Evolutionary conservation across 352 stramenopile species (phyloP).

Genomic region (Pythium insidiosum): DNA sequence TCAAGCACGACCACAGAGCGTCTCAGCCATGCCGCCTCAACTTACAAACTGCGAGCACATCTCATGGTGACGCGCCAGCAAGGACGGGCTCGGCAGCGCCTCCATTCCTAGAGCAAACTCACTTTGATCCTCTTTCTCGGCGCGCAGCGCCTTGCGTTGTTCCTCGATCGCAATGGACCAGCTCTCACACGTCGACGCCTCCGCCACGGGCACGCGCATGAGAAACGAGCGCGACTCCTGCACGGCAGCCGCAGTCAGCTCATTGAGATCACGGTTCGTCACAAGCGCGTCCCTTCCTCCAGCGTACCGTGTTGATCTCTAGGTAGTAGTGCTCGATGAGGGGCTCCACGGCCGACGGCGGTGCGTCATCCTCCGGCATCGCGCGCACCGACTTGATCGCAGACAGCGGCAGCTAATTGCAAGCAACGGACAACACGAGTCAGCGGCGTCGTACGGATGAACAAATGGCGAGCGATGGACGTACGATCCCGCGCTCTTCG

Average conservation of each 20-base stretch:
- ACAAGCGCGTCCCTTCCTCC: no score
- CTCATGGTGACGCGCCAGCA: conserved; percentile 70
- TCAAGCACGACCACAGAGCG: conserved; percentile 11
- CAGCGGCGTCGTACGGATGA: no score
- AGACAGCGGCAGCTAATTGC: conserved; percentile 38
- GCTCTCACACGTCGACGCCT: conserved; percentile 76
- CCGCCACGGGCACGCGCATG: conserved; percentile 55
- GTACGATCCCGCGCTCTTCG: conserved; percentile 68
- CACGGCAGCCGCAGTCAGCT: no score
- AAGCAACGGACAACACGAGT: no score
- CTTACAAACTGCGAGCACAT: conserved; percentile 78
- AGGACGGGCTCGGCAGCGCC: conserved; percentile 51
- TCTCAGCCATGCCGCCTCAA: conserved; percentile 15
- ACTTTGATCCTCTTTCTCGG: conserved; percentile 43
- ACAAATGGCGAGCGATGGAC: no score
- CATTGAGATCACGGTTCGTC: no score
- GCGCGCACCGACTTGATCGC: conserved; percentile 59
- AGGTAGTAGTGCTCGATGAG: conserved; percentile 74
- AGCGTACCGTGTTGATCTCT: conserved; percentile 59
- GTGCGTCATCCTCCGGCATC: conserved; percentile 71
- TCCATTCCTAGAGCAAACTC: conserved; percentile 30
- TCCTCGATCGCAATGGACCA: conserved; percentile 82
- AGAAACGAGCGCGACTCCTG: conserved; percentile 67
- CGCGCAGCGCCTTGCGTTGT: conserved; percentile 63
- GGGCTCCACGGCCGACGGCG: conserved; percentile 34